Base-by-base conservation (phyloP, 2,329 filamentous ascomycete species). In the Zalaria obscura region DNA sequence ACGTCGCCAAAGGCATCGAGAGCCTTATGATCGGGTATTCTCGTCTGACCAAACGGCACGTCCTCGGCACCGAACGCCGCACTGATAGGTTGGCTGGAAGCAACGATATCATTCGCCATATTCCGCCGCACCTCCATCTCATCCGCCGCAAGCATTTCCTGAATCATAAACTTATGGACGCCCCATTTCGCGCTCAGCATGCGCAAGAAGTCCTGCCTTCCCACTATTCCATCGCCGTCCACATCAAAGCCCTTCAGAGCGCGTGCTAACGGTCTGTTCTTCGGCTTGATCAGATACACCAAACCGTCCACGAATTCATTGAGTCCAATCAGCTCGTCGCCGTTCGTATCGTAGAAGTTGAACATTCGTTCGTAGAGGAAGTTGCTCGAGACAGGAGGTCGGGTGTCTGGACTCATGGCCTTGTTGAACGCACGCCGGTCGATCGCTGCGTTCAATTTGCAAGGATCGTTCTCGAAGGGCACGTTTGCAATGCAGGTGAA, bases 351-450 rank as follows among this genome's bases (percentile, higher is more conserved):
- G 59, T 95, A 98, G 59, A 95, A 95, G 39, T 83, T 77, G 62
- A 96, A 98, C 75, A 95, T 91, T 50, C 91, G 82, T 58, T 98
- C 89, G 55, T 93, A 91, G 45, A 98, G 84, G 9, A 94, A 74
- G 57, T 93, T 95, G 1, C 89, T 85, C 1, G 81, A 73, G 7
- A 82, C 77, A 42, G 86, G 80, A 3, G 86, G 85, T 53, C 57
- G 57, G 10, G 47, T 48, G 7, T 55, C 50, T 6, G 49, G 51
- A 5, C 93, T 80, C 45, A 96, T 78, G 51, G 87, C 93, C 38
- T 83, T 78, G 57, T 95, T 86, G 62, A 98, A 98, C 0, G 86
- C 93, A 60, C 82, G 83, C 46, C 87, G 78, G 56, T 96, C 88
- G 68, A 96, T 93, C 29, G 87, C 91, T 51, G 89, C 71, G 42